Evolutionary conservation across 495 filamentous ascomycete species (phyloP), one percentile per base, ranked within the genome.

Genomic region (Parathielavia hyrcaniae): DNA sequence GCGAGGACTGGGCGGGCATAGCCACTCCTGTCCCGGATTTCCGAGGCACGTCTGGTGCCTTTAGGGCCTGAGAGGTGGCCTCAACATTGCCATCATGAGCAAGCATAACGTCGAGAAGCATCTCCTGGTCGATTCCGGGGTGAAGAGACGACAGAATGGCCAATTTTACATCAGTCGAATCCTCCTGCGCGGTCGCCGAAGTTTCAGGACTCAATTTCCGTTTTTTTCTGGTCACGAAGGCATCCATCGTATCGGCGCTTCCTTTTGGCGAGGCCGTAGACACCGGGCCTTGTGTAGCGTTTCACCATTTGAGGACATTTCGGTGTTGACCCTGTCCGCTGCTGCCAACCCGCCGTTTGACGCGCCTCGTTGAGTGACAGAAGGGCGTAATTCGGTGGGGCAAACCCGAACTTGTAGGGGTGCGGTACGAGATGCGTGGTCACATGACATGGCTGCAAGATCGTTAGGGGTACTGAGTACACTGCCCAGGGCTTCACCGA

Each of bases 161-260:
- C 4, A 97, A 72, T 66, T 96, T 97, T 61, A 93, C 71, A 64
- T 97, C 92, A 0, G 92, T 97, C 5, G 88, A 86, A 19, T 91
- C 87, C 16, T 90, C 71, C 32, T 61, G 66, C 17, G 72, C 67
- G 36, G 38, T 17, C 16, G 44, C 13, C 1, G 38, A 46, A 7
- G 19, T 10, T n/a, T 48, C 50, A 22, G 63, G 58, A 52, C 64
- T 69, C 13, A 63, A 58, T 39, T 78, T 78, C 40, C 75, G 68
- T 59, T 78, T 79, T 23, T 62, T 66, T 19, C 72, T 60, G 34
- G 69, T 76, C 39, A 78, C 64, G 58, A 78, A 79, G 39, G 72
- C 65, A 50, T 79, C 75, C 77, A 79, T 78, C 12, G 8, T 22
- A 1, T 20, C 38, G 11, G 13, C 23, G 46, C 16, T 60, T 38